These are phyloP conservation scores for Coccomyxa subellipsoidea DNA, from an alignment of 163 green algal genomes.

Conservation along the genomic window DNA sequence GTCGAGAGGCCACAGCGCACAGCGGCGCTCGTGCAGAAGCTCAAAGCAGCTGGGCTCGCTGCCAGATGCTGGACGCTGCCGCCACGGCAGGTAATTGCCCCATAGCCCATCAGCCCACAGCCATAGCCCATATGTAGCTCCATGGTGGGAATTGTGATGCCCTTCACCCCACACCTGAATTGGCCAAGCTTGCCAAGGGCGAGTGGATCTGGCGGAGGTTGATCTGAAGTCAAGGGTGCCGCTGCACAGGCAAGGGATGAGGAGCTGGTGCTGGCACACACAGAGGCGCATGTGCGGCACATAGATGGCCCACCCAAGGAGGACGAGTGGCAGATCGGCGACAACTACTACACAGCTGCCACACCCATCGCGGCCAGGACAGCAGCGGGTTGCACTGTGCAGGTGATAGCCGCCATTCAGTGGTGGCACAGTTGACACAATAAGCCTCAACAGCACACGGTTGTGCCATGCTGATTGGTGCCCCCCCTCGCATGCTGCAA, in stretches of 20 bases:
- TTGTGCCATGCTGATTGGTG: not conserved
- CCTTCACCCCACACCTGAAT: no score
- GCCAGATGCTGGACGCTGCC: constrained; percentile 9
- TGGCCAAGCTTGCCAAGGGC: no score
- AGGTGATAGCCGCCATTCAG: no score
- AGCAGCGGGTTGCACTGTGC: constrained; percentile 10
- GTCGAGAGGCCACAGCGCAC: constrained; percentile 14
- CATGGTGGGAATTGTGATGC: no score
- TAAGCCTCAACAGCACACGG: no score
- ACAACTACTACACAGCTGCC: constrained; percentile 16
- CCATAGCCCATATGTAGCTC: no score
- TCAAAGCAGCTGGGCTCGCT: constrained; percentile 6
- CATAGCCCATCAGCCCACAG: no score
- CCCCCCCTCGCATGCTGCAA: no score
- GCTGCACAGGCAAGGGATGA: constrained; percentile 14
- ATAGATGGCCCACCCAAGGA: not conserved
- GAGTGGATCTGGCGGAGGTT: no score
- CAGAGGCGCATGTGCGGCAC: constrained; percentile 4
- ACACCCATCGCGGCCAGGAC: not conserved
- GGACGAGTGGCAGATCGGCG: constrained; percentile 1
- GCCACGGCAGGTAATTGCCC: constrained; percentile 8
- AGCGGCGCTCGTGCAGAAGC: not conserved
- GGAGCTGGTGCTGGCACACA: constrained; percentile 12
- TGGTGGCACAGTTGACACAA: no score
- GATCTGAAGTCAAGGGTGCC: no score